phyloP scores from a whole-genome alignment of 2,329 filamentous ascomycete species.

The Fusarium subglutinans region DNA sequence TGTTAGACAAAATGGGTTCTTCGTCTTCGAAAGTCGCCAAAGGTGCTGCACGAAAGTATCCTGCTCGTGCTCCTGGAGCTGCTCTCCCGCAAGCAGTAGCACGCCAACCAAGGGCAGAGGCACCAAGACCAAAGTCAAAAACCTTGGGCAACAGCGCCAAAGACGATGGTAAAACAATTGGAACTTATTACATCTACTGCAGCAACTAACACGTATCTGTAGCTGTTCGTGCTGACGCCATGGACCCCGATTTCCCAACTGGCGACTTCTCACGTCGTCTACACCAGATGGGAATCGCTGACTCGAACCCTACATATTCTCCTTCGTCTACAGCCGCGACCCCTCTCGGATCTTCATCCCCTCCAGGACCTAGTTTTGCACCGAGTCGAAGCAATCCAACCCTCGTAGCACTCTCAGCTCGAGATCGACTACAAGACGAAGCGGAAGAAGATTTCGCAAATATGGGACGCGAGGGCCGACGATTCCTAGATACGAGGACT shows the following conservation, averaged over 20 bases:
- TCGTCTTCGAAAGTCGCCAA: constrained; percentile 57
- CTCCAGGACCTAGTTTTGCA: constrained; percentile 43
- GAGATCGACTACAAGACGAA: constrained; percentile 54
- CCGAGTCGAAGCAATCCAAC: constrained; percentile 54
- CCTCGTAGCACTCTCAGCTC: constrained; percentile 59
- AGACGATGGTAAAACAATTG: constrained; percentile 33
- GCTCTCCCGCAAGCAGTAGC: constrained; percentile 32
- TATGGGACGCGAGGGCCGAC: constrained; percentile 50
- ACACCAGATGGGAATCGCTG: constrained; percentile 63
- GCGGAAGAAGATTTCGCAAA: constrained; percentile 57
- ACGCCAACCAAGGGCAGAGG: constrained; percentile 26
- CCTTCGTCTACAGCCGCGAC: constrained; percentile 57
- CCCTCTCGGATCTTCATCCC: constrained; percentile 28
- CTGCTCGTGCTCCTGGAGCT: constrained; percentile 48
- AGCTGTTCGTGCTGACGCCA: constrained; percentile 54
- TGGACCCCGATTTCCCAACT: constrained; percentile 53
- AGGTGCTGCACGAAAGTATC: constrained; percentile 55
- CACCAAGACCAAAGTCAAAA: constrained; percentile 14
- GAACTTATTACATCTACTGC: background rate
- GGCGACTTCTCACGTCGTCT: constrained; percentile 62
- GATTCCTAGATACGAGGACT: constrained; percentile 59
- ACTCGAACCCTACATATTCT: constrained; percentile 64
- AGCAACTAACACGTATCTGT: constrained; percentile 15
- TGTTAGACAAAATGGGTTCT: constrained; percentile 51
- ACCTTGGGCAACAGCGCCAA: constrained; percentile 17